A percentile compares a stretch with the other conserved stretches of the same genome.
phyloP scores from a whole-genome alignment of 768 basidiomycete species.

The Rhizopogon rudus region DNA sequence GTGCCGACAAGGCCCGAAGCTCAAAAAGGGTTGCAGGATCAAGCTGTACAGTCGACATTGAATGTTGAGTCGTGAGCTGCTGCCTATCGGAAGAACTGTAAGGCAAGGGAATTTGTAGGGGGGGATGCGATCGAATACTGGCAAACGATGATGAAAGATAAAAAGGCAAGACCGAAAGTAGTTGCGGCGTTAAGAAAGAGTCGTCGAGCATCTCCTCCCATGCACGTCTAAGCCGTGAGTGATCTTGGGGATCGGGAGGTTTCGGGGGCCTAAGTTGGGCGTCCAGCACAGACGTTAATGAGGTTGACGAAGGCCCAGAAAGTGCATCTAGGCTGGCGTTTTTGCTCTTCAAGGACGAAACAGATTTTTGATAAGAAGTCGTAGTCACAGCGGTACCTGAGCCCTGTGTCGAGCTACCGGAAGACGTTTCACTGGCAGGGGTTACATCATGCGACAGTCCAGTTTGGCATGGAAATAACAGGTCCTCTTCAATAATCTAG shows the following conservation, averaged over 20 bases:
- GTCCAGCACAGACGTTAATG: slow-evolving; percentile 16
- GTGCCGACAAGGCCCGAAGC: slow-evolving; percentile 22
- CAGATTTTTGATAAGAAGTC: slow-evolving; percentile 17
- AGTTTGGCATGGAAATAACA: slow-evolving; percentile 57
- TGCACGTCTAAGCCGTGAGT: slow-evolving; percentile 52
- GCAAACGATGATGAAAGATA: slow-evolving; percentile 56
- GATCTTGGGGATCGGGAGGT: slow-evolving; percentile 50
- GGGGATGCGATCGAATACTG: slow-evolving; percentile 45
- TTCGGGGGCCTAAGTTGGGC: slow-evolving; percentile 7
- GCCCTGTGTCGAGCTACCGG: slow-evolving; percentile 20
- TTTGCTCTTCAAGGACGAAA: slow-evolving; percentile 14
- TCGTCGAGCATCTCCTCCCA: slow-evolving; percentile 65
- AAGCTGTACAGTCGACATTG: slow-evolving; percentile 13
- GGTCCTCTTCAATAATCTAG: slow-evolving; percentile 71
- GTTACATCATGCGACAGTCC: slow-evolving; percentile 3
- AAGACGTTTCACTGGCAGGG: slow-evolving; percentile 10
- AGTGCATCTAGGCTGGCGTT: slow-evolving; percentile 7
- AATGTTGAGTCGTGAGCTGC: slow-evolving; percentile 3
- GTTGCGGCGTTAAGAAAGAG: slow-evolving; percentile 49
- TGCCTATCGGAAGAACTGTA: slow-evolving; percentile 36
- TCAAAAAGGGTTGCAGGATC: slow-evolving; percentile 27
- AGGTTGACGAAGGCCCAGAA: slow-evolving; percentile 14
- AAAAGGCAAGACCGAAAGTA: slow-evolving; percentile 60
- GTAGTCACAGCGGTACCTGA: slow-evolving; percentile 22
- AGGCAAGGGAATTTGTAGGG: slow-evolving; percentile 51